A percentile compares a stretch with the other conserved stretches of the same genome.
Conservation (phyloP, 805 yeast genomes). For the Teunomyces panamensis region DNA sequence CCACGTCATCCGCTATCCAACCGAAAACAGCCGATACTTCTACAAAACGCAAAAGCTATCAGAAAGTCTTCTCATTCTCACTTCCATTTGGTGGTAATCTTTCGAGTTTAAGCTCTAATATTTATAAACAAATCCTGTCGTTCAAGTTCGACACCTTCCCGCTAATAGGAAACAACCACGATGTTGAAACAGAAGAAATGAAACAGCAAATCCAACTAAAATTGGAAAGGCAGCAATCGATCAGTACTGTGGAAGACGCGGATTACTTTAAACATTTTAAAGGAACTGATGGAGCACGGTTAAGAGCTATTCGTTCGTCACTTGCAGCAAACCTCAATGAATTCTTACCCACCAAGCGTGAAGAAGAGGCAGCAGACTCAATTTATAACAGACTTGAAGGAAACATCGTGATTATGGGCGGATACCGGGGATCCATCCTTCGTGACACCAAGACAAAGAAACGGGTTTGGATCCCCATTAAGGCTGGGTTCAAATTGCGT, state of each 20-base stretch:
- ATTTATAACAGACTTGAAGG: conserved; percentile 67
- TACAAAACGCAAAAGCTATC: conserved; percentile 15
- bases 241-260: conserved; percentile 64
- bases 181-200: conserved; percentile 13
- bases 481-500: conserved; percentile 76
- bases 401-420: conserved; percentile 79
- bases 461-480: conserved; percentile 82
- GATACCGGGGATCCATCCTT: conserved; percentile 80
- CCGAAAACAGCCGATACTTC: neutral
- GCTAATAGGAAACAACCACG: conserved; percentile 11
- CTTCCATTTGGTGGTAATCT: conserved; percentile 53
- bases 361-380: conserved; percentile 30
- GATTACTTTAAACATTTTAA: conserved; percentile 50
- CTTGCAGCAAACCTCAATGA: conserved; percentile 49
- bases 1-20: neutral
- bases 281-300: conserved; percentile 63
- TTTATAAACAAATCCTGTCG: conserved; percentile 24
- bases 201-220: conserved; percentile 36
- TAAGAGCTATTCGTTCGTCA: conserved; percentile 67
- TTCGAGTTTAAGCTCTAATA: conserved; percentile 22
- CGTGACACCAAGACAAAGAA: conserved; percentile 61
- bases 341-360: conserved; percentile 29
- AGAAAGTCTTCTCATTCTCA: conserved; percentile 50
- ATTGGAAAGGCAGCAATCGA: conserved; percentile 52
- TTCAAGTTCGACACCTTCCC: conserved; percentile 24